Conservation (phyloP, 805 yeast genomes). For the Cephaloascus fragrans region DNA sequence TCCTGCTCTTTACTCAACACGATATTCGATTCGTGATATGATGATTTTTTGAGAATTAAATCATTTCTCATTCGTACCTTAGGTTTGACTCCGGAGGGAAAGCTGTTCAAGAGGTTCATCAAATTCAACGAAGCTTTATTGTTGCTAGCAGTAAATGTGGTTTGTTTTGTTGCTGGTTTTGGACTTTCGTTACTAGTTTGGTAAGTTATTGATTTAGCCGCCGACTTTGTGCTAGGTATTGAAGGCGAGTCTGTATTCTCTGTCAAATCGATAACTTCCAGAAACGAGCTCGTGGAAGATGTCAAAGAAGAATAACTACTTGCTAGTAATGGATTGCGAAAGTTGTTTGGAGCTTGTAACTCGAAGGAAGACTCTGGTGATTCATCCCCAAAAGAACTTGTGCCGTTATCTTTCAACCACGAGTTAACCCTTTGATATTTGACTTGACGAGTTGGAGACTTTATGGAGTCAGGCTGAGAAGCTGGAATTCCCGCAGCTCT, state of each 20-base stretch:
- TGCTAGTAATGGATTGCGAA: slow-evolving; percentile 20
- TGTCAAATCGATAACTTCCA: neutral
- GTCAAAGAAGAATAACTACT: slow-evolving; percentile 5
- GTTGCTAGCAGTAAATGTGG: neutral
- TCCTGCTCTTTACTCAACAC: slow-evolving; percentile 30
- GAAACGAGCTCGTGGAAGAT: neutral
- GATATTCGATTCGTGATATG: slow-evolving; percentile 2
- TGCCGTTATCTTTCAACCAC: neutral
- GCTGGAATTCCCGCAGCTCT: too few relatives aligned
- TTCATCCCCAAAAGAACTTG: neutral
- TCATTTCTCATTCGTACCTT: slow-evolving; percentile 2
- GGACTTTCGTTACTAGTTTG: neutral
- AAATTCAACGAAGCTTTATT: neutral
- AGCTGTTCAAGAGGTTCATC: neutral
- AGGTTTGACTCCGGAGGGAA: neutral
- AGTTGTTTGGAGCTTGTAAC: slow-evolving; percentile 26
- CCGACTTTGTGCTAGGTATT: neutral
- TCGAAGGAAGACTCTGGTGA: slow-evolving; percentile 22
- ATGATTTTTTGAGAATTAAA: neutral
- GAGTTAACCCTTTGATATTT: neutral
- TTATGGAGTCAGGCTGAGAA: neutral
- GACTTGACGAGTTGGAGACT: neutral
- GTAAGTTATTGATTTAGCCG: neutral
- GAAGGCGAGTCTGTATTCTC: neutral
- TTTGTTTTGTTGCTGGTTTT: neutral